Evolutionary conservation across 1,139 yeast species (phyloP), one percentile per base, ranked within the genome.

Genomic region (Torulaspora globosa): DNA sequence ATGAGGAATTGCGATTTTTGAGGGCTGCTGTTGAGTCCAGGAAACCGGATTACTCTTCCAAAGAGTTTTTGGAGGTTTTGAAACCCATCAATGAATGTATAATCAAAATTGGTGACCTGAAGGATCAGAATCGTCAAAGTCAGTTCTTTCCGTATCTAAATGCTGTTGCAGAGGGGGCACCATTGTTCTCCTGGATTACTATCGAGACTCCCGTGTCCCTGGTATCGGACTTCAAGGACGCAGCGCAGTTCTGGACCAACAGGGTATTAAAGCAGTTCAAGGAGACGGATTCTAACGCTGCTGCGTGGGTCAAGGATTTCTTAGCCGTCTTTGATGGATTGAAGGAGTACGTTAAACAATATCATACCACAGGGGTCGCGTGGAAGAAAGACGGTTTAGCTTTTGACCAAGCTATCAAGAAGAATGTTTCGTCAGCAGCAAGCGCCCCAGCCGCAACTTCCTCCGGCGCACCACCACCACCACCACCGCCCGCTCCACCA

Each of bases 161-260:
- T 57, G 79, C 97, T 2, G 73, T 94, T 41, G 79, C 90, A 32
- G 97, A 92, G 64, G 97, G 96, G 42, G 79, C 86, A 6, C 90
- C 96, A 5, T 88, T 87, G 3, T 73, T 90, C 51, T 95, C 95
- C 15, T 94, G 99, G 99, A 78, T 90, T 52, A 80, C 86, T 18
- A 76, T 80, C 12, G 79, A 75, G 3, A 81, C 90, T 4, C 79
- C 82, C 10, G 79, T 82, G 14, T 78, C 88, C 1, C 78, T 75
- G 55, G 77, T 94, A 51, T 79, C 84, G 2, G 97, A 90, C 55
- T 85, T 82, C 69, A 86, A 84, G 63, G 98, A 94, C 59, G 80
- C 95, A 34, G 88, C 96, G 32, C 92, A 84, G 63, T 94, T 90
- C 69, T 94, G 96, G 88, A 79, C 95, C 26, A 90, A 94, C 69